A percentile compares a stretch with the other conserved stretches of the same genome.
Conservation (phyloP, 169 alveolate species). For the Plasmodium ovale region DNA sequence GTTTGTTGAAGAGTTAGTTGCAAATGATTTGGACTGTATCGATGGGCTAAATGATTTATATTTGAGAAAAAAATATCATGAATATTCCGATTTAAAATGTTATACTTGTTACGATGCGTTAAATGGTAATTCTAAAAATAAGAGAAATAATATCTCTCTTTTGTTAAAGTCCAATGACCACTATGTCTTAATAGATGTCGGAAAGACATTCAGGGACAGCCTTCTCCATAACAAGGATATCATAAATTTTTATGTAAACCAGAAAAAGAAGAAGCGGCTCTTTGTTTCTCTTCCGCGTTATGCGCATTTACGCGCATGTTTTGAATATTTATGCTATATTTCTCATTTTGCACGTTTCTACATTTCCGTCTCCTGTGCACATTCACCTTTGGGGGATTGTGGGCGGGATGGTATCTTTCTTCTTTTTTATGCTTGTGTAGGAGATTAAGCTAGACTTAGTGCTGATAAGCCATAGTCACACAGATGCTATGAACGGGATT, state of each 20-base stretch:
- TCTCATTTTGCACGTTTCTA: neutral
- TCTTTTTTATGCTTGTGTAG: slow-evolving; percentile 10
- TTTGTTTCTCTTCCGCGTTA: too few species aligned
- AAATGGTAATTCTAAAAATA: slow-evolving; percentile 44
- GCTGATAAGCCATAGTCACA: slow-evolving; percentile 62
- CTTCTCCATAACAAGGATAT: slow-evolving; percentile 34
- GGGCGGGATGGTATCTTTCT: slow-evolving; percentile 24
- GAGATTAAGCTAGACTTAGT: slow-evolving; percentile 44
- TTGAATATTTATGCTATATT: neutral
- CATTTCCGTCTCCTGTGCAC: too few species aligned
- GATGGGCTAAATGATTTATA: slow-evolving; percentile 47
- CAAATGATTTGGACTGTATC: slow-evolving; percentile 39
- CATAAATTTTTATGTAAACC: slow-evolving; percentile 47
- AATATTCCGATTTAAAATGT: slow-evolving; percentile 24
- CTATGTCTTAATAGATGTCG: slow-evolving; percentile 67
- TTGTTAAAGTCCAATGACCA: slow-evolving; percentile 47
- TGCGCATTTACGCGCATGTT: neutral
- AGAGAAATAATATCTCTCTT: slow-evolving; percentile 59
- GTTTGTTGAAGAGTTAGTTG: slow-evolving; percentile 58
- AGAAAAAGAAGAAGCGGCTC: neutral
- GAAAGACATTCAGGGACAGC: slow-evolving; percentile 70
- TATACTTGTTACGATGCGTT: slow-evolving; percentile 67
- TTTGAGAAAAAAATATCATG: slow-evolving; percentile 39
- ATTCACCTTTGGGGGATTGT: too few species aligned
- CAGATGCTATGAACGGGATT: slow-evolving; percentile 69